These are phyloP conservation scores for Melanomma pulvis-pyrius DNA, from an alignment of 495 filamentous ascomycete genomes.

Conservation along the genomic window DNA sequence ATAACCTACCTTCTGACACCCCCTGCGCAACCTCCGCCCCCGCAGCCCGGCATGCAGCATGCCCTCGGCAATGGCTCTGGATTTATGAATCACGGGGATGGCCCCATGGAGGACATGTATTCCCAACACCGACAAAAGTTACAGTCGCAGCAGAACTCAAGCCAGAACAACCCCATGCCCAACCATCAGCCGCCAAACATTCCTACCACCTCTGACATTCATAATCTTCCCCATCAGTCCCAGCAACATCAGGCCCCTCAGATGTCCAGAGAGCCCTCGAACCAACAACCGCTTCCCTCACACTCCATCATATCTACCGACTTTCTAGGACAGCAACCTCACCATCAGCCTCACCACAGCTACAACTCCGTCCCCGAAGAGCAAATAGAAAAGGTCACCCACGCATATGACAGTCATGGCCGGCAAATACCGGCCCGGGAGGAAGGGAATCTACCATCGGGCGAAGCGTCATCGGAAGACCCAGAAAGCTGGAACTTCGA, in stretches of 20 bases:
- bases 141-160: slow-evolving; percentile 34
- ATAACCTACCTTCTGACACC: slow-evolving; percentile 53
- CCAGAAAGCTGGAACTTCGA: slow-evolving; percentile 91
- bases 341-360: slow-evolving; percentile 24
- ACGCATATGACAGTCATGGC: slow-evolving; percentile 61
- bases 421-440: slow-evolving; percentile 50
- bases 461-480: slow-evolving; percentile 50
- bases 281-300: slow-evolving; percentile 29
- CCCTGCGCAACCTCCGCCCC: slow-evolving; percentile 48
- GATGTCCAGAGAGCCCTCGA: slow-evolving; percentile 37
- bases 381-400: slow-evolving; percentile 57
- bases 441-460: slow-evolving; percentile 44
- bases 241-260: slow-evolving; percentile 37
- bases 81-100: slow-evolving; percentile 39
- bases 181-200: slow-evolving; percentile 61
- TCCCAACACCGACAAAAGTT: slow-evolving; percentile 46
- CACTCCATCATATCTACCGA: slow-evolving; percentile 21
- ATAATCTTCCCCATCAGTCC: slow-evolving; percentile 38
- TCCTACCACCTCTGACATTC: slow-evolving; percentile 45
- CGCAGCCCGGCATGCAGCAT: slow-evolving; percentile 37
- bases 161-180: slow-evolving; percentile 48
- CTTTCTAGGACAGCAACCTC: slow-evolving; percentile 13
- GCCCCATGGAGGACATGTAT: slow-evolving; percentile 48
- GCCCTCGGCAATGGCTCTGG: slow-evolving; percentile 31
- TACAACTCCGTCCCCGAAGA: slow-evolving; percentile 56